These are phyloP conservation scores for Candida schatavii DNA, from an alignment of 805 yeast species.

Conservation along the genomic window DNA sequence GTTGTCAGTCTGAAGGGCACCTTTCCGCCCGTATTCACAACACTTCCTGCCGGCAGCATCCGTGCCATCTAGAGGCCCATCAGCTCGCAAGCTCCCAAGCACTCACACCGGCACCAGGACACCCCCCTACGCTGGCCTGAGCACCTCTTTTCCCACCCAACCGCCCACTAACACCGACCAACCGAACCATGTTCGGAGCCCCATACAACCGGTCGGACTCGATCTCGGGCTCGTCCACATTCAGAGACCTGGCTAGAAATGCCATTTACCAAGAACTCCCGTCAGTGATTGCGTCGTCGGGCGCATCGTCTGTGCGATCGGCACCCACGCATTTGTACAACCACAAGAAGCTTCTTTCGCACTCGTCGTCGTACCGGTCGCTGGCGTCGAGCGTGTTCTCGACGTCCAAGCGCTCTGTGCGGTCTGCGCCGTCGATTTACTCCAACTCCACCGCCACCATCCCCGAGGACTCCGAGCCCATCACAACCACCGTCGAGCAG, in stretches of 20 bases:
- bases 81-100: too few relatives aligned
- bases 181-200: slow-evolving; percentile 35
- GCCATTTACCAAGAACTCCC: slow-evolving; percentile 44
- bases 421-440: slow-evolving; percentile 44
- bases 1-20: too few relatives aligned
- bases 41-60: too few relatives aligned
- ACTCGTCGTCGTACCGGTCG: slow-evolving; percentile 18
- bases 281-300: slow-evolving; percentile 16
- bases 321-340: slow-evolving; percentile 34
- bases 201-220: slow-evolving; percentile 20
- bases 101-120: too few relatives aligned
- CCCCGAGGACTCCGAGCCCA: slow-evolving; percentile 43
- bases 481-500: slow-evolving; percentile 42
- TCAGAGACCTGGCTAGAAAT: slow-evolving; percentile 41
- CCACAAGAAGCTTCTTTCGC: slow-evolving; percentile 9
- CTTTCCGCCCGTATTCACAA: too few relatives aligned
- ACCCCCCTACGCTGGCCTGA: too few relatives aligned
- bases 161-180: too few relatives aligned
- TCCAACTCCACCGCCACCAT: slow-evolving; percentile 42
- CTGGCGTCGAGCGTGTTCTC: slow-evolving; percentile 40
- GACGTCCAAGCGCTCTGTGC: slow-evolving; percentile 32
- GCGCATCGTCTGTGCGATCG: slow-evolving; percentile 35
- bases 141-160: too few relatives aligned
- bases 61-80: too few relatives aligned
- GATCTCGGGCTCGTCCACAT: slow-evolving; percentile 20